Conservation (phyloP, 257 asterid species). For the Sherardia arvensis region DNA sequence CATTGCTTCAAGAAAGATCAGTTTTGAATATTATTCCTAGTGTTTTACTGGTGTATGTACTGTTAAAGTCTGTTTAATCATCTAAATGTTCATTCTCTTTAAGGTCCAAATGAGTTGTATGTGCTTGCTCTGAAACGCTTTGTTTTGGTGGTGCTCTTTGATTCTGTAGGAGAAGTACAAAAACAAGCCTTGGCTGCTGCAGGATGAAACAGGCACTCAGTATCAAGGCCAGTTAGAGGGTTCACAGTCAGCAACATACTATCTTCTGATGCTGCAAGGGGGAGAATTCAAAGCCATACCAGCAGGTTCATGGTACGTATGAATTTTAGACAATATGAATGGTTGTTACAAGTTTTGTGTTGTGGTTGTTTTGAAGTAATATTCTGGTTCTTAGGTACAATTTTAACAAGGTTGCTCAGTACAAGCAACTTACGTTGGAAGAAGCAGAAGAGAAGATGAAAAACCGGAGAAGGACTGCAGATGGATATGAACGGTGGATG, state of each 20-base stretch:
- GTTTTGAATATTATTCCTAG: too few relatives aligned
- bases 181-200: constrained; percentile 93
- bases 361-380: background rate
- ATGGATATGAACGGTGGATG: constrained; percentile 99
- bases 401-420: constrained; percentile 93
- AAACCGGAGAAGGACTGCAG: constrained; percentile 94
- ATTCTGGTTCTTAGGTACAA: constrained; percentile 53
- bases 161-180: constrained; percentile 75
- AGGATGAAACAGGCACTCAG: constrained; percentile 95
- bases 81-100: background rate
- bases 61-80: background rate
- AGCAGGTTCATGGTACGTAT: constrained; percentile 84
- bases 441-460: constrained; percentile 99
- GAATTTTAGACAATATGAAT: background rate
- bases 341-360: background rate
- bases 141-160: constrained; percentile 18
- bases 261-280: constrained; percentile 92
- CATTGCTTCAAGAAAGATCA: too few relatives aligned
- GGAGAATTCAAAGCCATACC: constrained; percentile 94
- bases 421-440: constrained; percentile 93
- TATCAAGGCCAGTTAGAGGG: constrained; percentile 88
- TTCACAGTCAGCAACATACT: constrained; percentile 87
- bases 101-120: background rate
- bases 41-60: too few relatives aligned
- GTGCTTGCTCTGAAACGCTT: background rate